Base-by-base conservation (phyloP, 768 basidiomycete species). In the Leccinum disarticulatum region DNA sequence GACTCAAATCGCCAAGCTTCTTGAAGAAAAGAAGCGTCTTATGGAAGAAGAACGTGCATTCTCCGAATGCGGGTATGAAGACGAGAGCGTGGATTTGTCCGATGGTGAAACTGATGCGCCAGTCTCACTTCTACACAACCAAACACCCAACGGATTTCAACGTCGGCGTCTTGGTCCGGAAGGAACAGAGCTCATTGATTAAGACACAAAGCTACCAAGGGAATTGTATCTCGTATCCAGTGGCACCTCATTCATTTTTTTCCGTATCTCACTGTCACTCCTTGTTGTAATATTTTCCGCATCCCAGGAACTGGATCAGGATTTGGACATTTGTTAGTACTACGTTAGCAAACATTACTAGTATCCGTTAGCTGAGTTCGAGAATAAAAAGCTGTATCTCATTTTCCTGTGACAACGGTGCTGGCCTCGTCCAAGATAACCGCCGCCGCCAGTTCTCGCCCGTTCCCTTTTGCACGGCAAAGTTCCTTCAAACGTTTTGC, bases 271-370 rank as follows among this genome's bases (percentile, higher is more conserved):
- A 6, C 19, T 46, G 43, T 46, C 43, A 46, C 19, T 33, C 54
- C 14, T 30, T 55, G 28, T 30, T 55, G 28, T 61, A 50, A 15
- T 56, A 53, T 31, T 56, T 54, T 52, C 36, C 13, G 33, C 36
- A 59, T 70, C 68, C 64, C 64, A 57, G 52, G 68, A 68, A 68
- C 56, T 68, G 68, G 61, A 69, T 63, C 52, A 38, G 46, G 41
- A 46, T 55, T 51, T 52, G 15, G 11, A 56, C 7, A 36, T 25
- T 33, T 3, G 14, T 28, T 25, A 22, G 22, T 22, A 17, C 28
- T 19, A 59, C 41, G 41, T 47, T 47, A 60, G 46, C 55, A 58
- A 3, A 48, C 3, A 11, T 61, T n/a, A 54, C 14, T 36, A 33
- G 31, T 33, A 19, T 54, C 8, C n/a, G 11, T 47, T 19, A 57